Evolutionary conservation across 805 yeast genomes (phyloP).

Genomic region (Wickerhamiella occidentalis): DNA sequence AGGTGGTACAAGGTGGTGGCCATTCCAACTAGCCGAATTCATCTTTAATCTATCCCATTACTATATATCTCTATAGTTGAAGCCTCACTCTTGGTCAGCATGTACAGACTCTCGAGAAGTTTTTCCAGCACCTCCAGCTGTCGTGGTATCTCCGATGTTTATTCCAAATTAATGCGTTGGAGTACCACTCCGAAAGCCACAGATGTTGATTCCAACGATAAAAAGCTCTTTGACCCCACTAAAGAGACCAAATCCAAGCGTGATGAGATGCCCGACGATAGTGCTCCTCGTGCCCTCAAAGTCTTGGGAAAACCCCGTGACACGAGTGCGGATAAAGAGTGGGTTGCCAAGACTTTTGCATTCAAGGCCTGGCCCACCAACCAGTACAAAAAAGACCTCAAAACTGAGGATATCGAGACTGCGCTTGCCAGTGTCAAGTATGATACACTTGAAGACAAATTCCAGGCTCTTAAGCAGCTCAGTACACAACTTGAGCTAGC

Average conservation of each 20-base stretch:
- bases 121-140: neutral
- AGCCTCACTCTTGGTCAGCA: neutral
- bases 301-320: conserved; percentile 19
- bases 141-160: conserved; percentile 8
- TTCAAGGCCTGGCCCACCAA: conserved; percentile 27
- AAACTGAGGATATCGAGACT: conserved; percentile 13
- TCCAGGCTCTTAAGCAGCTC: conserved; percentile 37
- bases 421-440: conserved; percentile 13
- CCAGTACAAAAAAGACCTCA: conserved; percentile 18
- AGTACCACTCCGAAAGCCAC: conserved; percentile 7
- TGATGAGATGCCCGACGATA: conserved; percentile 17
- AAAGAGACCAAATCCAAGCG: conserved; percentile 11
- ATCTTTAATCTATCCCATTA: no score
- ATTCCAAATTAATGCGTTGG: conserved; percentile 9
- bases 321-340: neutral
- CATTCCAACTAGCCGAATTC: no score
- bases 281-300: conserved; percentile 17
- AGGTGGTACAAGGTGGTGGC: no score
- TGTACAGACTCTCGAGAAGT: neutral
- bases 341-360: conserved; percentile 5
- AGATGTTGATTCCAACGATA: neutral
- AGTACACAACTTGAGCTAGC: conserved; percentile 39
- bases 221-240: conserved; percentile 20
- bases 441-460: conserved; percentile 38
- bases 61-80: no score